These are phyloP conservation scores for Hibiscus trionum DNA, from an alignment of 345 rosid genomes.

Conservation along the genomic window DNA sequence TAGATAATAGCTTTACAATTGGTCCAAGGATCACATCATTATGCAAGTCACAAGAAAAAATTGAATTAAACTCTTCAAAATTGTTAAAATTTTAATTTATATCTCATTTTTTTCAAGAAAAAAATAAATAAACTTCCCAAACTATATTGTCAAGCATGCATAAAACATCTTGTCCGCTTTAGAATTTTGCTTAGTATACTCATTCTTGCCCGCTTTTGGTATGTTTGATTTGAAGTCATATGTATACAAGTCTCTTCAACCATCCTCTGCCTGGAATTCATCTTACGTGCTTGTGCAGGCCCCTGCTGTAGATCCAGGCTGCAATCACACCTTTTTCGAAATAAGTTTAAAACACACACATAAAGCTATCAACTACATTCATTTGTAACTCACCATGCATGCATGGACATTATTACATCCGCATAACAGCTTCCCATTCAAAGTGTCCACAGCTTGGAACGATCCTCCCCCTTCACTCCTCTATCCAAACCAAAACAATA, in stretches of 20 bases:
- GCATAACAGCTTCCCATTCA: slow-evolving; percentile 50
- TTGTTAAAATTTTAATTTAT: too few species aligned
- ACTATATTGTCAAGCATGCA: too few species aligned
- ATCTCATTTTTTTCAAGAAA: too few species aligned
- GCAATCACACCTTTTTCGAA: not conserved
- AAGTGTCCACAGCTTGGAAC: slow-evolving; percentile 52
- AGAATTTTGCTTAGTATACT: too few species aligned
- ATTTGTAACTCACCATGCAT: slow-evolving; percentile 23
- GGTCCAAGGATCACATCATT: too few species aligned
- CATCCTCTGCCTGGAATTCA: not conserved
- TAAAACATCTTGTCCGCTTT: too few species aligned
- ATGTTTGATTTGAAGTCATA: too few species aligned
- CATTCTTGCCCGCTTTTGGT: too few species aligned
- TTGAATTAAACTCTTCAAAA: too few species aligned
- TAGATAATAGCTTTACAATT: too few species aligned
- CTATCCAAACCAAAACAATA: slow-evolving; percentile 19
- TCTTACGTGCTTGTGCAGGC: slow-evolving; percentile 22
- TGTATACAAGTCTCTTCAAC: not conserved
- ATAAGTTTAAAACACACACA: not conserved
- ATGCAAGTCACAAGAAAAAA: too few species aligned
- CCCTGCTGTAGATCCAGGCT: slow-evolving; percentile 40
- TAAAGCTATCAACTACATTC: not conserved
- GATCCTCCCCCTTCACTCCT: slow-evolving; percentile 67
- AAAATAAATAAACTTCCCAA: too few species aligned
- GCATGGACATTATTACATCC: slow-evolving; percentile 40